These are phyloP conservation scores for Suillus paluster DNA, from an alignment of 768 basidiomycete species.

Conservation along the genomic window DNA sequence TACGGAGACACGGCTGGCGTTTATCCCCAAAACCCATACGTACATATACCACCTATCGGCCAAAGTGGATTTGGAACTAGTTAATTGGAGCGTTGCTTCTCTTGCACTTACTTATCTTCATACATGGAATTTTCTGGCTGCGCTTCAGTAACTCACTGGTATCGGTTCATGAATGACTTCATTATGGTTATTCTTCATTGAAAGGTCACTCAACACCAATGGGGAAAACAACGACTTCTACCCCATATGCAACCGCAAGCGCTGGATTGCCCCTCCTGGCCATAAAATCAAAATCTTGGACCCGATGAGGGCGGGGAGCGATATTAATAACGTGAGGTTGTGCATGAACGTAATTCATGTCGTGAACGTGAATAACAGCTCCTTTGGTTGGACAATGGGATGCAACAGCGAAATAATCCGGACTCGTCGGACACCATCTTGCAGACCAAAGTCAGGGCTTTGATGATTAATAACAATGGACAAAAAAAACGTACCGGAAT, in stretches of 20 bases:
- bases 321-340: constrained; percentile 64
- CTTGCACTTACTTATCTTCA: constrained; percentile 9
- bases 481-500: constrained; percentile 57
- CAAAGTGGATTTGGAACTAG: constrained; percentile 30
- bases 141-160: not conserved
- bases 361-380: constrained; percentile 73
- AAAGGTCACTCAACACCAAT: constrained; percentile 60
- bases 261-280: constrained; percentile 60
- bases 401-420: constrained; percentile 80
- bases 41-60: constrained; percentile 25
- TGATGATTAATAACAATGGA: not conserved
- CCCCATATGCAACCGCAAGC: constrained; percentile 70
- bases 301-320: constrained; percentile 62
- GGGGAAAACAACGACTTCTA: constrained; percentile 60
- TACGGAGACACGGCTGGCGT: constrained; percentile 42
- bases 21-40: constrained; percentile 40
- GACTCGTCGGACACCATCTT: constrained; percentile 80
- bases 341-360: constrained; percentile 63
- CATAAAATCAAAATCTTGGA: constrained; percentile 82
- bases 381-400: constrained; percentile 61
- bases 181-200: constrained; percentile 13
- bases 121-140: not conserved
- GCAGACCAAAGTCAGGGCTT: constrained; percentile 8
- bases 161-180: constrained; percentile 19
- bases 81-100: constrained; percentile 9